Base-by-base conservation (phyloP, 768 basidiomycete species). In the Panus rudis region DNA sequence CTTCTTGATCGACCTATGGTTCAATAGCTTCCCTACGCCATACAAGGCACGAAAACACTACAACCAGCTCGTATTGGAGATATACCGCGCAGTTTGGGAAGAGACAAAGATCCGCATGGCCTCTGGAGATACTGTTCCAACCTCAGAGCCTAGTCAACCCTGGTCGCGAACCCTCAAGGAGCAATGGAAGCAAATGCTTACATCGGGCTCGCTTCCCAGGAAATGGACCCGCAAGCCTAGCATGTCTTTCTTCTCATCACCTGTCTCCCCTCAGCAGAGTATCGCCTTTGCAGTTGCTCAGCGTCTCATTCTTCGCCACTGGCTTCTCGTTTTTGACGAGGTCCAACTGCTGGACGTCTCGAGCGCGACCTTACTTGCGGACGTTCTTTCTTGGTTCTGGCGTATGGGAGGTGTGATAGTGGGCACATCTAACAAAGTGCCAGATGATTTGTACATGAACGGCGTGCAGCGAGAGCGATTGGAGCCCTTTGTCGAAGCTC, bases 301-400 rank as follows among this genome's bases (percentile, higher is more conserved):
- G 40, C 63, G 68, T 14, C 64, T 73, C 37, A 48, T 75, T 37
- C 63, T 70, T n/a, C 53, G 52, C 6, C 71, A 73, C 27, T 75
- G 73, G 69, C 59, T 75, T 5, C 64, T 76, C 22, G 70, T 72
- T 17, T 78, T 80, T 56, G 77, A 80, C 49, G 75, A 81, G 58
- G 60, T 80, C 2, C 79, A 79, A 54, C 66, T 79, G 4, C 69
- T 79, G 5, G 78, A 79, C 54, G 73, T 78, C 1, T 77, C 77
- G 0, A 76, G 75, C 24, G 76, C 79, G 1, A 66, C 66, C 6
- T 61, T 75, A 1, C 61, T 73, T 4, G 67, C 69, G 6, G 69
- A 72, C 45, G 75, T 80, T 4, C 56, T 79, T 13, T 70, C 73
- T 11, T 80, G 75, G 75, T 80, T 73, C 52, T 79, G 76, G 78